These are phyloP conservation scores for Capsicum chinense DNA, from an alignment of 257 asterid species.

Conservation along the genomic window DNA sequence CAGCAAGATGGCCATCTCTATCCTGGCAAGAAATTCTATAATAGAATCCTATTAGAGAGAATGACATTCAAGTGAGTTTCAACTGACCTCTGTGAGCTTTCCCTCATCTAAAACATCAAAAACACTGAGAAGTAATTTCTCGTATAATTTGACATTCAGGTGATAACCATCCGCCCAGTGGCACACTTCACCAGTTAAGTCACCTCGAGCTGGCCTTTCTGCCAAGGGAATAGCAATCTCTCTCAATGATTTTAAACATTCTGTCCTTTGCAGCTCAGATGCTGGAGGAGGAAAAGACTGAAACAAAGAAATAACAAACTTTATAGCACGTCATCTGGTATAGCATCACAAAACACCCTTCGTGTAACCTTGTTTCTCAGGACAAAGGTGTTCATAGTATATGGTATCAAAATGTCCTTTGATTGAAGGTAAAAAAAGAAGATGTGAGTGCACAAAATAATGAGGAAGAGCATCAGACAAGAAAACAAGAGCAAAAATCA, in stretches of 20 bases:
- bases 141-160: constrained; percentile 85
- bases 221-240: constrained; percentile 85
- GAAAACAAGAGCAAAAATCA: constrained; percentile 8
- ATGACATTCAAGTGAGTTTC: constrained; percentile 19
- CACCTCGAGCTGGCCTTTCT: constrained; percentile 98
- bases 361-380: constrained; percentile 16
- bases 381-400: not conserved
- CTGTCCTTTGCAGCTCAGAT: constrained; percentile 88
- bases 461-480: constrained; percentile 14
- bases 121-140: constrained; percentile 87
- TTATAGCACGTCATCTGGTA: constrained; percentile 33
- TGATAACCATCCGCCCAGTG: constrained; percentile 99
- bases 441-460: not conserved
- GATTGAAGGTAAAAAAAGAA: not conserved
- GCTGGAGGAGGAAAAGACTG: constrained; percentile 91
- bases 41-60: not conserved
- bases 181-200: constrained; percentile 97
- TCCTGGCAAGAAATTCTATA: constrained; percentile 4
- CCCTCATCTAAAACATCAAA: constrained; percentile 98
- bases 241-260: constrained; percentile 82
- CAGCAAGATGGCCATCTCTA: not conserved
- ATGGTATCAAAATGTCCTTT: constrained; percentile 11
- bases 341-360: constrained; percentile 32
- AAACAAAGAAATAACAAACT: constrained; percentile 33
- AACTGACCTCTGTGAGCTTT: constrained; percentile 95